These are phyloP conservation scores for Didymella glomerata DNA, from an alignment of 2,329 filamentous ascomycete genomes.

Conservation along the genomic window DNA sequence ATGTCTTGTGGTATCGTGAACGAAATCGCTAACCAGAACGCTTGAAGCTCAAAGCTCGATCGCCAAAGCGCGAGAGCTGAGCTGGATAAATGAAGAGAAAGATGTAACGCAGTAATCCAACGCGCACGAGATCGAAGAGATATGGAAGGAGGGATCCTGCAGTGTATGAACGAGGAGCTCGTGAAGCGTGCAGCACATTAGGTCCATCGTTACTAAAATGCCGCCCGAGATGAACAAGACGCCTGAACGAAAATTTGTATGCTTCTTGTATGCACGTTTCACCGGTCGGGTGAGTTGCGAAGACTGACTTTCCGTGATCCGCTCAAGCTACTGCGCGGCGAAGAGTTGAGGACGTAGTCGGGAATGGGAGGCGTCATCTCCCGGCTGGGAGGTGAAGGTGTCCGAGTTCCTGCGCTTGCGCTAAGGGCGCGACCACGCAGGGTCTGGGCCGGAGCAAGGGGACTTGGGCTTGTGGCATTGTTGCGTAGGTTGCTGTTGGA, in stretches of 20 bases:
- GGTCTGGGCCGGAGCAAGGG: conserved; percentile 37
- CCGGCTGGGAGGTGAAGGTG: conserved; percentile 47
- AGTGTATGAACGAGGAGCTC: conserved; percentile 8
- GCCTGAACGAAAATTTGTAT: background rate
- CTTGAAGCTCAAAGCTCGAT: conserved; percentile 22
- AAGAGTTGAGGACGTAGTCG: conserved; percentile 54
- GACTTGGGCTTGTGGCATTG: conserved; percentile 34
- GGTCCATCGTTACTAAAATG: conserved; percentile 18
- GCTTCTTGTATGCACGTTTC: conserved; percentile 9
- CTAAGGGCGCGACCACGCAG: conserved; percentile 35
- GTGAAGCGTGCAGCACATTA: conserved; percentile 9
- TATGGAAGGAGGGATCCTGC: background rate
- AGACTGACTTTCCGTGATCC: conserved; percentile 42
- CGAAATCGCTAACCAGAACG: conserved; percentile 21
- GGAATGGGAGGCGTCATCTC: conserved; percentile 55
- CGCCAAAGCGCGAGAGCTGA: conserved; percentile 17
- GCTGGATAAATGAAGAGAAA: conserved; percentile 13
- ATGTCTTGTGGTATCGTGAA: conserved; percentile 22
- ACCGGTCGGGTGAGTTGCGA: conserved; percentile 33
- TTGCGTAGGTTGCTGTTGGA: conserved; percentile 40
- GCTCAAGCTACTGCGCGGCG: conserved; percentile 50
- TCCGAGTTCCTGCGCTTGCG: conserved; percentile 35
- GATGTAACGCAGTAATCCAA: conserved; percentile 16
- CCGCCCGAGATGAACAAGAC: conserved; percentile 6
- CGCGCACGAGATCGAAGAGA: conserved; percentile 6